Conservation (phyloP, 202 grass and related monocot genomes). For the Setaria viridis region DNA sequence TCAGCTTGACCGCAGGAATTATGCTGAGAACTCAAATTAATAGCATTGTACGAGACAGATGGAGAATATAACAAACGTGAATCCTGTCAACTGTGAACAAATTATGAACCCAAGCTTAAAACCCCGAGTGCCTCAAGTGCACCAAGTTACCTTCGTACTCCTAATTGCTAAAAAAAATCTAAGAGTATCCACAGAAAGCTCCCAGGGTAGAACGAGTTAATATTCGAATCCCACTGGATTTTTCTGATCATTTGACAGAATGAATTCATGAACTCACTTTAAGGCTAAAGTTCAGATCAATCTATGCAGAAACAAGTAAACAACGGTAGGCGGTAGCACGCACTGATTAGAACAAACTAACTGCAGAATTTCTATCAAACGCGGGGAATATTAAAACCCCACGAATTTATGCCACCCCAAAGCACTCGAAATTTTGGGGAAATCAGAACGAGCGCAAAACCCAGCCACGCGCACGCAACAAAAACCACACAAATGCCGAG, state of each 20-base stretch:
- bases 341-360: slow-evolving; percentile 7
- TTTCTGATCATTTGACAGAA: neutral
- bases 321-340: neutral
- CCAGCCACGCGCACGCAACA: slow-evolving; percentile 7
- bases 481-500: slow-evolving; percentile 3
- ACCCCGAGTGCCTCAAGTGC: neutral
- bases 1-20: slow-evolving; percentile 12
- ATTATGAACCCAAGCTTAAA: slow-evolving; percentile 22
- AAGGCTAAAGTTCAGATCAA: slow-evolving; percentile 4
- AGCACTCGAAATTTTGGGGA: slow-evolving; percentile 27
- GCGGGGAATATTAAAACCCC: neutral
- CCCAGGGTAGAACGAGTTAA: neutral
- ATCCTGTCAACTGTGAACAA: neutral
- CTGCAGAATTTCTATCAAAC: neutral
- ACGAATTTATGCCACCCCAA: neutral
- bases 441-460: slow-evolving; percentile 12
- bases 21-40: slow-evolving; percentile 9
- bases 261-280: neutral
- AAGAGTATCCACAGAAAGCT: neutral
- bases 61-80: neutral
- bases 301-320: neutral
- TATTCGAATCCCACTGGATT: slow-evolving; percentile 1
- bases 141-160: neutral
- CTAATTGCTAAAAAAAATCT: neutral
- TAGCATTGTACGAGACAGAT: neutral